Conservation (phyloP, 768 basidiomycete genomes). For the Tylopilus sp. region DNA sequence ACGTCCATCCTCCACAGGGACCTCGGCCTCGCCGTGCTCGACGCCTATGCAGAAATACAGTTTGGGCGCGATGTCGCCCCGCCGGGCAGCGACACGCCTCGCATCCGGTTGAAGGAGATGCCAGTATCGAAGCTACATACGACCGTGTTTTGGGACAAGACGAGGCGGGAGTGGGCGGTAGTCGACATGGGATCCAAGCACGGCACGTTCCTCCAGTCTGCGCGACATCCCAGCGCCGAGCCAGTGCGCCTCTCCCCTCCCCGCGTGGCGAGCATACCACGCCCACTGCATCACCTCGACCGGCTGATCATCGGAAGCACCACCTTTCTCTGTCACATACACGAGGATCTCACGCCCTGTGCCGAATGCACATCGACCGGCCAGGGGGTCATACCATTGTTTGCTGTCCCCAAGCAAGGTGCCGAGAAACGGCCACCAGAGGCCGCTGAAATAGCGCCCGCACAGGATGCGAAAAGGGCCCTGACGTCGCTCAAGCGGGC, state of each 20-base stretch:
- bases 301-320: conserved; percentile 66
- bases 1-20: conserved; percentile 48
- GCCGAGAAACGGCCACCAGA: conserved; percentile 24
- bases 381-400: conserved; percentile 59
- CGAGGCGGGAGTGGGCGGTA: conserved; percentile 59
- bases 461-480: conserved; percentile 57
- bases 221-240: conserved; percentile 13
- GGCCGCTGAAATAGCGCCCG: conserved; percentile 2
- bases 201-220: conserved; percentile 61
- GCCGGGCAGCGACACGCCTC: conserved; percentile 49
- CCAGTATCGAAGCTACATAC: conserved; percentile 80
- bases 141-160: conserved; percentile 66
- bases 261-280: conserved; percentile 67
- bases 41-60: conserved; percentile 62
- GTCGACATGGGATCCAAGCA: conserved; percentile 88
- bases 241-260: conserved; percentile 60
- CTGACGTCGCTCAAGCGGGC: conserved; percentile 61
- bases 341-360: conserved; percentile 60
- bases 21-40: conserved; percentile 56
- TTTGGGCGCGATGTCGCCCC: conserved; percentile 68
- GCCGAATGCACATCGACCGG: conserved; percentile 51
- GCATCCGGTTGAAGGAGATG: conserved; percentile 80
- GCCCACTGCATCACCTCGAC: conserved; percentile 61
- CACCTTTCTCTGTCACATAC: conserved; percentile 67
- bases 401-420: conserved; percentile 19